Conservation (phyloP, 805 yeast genomes). For the Candida qinlingensis region DNA sequence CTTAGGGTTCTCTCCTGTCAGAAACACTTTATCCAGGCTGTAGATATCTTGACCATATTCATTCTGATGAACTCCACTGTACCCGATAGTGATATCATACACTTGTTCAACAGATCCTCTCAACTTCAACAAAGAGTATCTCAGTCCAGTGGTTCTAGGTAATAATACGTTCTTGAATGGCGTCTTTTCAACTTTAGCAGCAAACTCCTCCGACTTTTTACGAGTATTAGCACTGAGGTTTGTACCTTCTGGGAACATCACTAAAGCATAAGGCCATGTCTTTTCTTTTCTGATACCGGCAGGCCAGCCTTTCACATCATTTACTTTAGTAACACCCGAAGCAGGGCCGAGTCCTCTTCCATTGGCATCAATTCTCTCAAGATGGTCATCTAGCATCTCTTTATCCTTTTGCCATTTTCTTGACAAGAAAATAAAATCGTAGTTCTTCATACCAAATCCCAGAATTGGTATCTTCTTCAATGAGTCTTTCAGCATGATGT, state of each 20-base stretch:
- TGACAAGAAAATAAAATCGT: constrained; percentile 70
- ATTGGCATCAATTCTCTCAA: constrained; percentile 54
- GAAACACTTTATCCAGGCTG: constrained; percentile 56
- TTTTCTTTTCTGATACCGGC: constrained; percentile 20
- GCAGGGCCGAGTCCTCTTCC: constrained; percentile 54
- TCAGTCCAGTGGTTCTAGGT: constrained; percentile 82
- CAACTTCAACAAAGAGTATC: constrained; percentile 56
- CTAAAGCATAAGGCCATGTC: constrained; percentile 59
- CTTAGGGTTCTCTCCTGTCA: constrained; percentile 69
- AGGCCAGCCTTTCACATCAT: constrained; percentile 24
- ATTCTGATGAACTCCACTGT: constrained; percentile 57
- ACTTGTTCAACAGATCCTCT: constrained; percentile 48
- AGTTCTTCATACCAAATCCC: constrained; percentile 83
- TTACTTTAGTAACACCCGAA: constrained; percentile 28
- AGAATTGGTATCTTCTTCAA: constrained; percentile 63
- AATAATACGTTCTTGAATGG: constrained; percentile 59
- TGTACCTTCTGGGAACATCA: constrained; percentile 94
- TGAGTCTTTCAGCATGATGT: constrained; percentile 75
- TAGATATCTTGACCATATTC: constrained; percentile 76
- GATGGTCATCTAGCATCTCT: constrained; percentile 46
- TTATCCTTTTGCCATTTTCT: constrained; percentile 86
- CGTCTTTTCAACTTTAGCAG: constrained; percentile 43
- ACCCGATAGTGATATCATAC: constrained; percentile 82
- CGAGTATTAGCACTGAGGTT: constrained; percentile 67
- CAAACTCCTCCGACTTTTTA: constrained; percentile 50